Base-by-base conservation (phyloP, 2,329 filamentous ascomycete species). In the Cladosporium colombiae region DNA sequence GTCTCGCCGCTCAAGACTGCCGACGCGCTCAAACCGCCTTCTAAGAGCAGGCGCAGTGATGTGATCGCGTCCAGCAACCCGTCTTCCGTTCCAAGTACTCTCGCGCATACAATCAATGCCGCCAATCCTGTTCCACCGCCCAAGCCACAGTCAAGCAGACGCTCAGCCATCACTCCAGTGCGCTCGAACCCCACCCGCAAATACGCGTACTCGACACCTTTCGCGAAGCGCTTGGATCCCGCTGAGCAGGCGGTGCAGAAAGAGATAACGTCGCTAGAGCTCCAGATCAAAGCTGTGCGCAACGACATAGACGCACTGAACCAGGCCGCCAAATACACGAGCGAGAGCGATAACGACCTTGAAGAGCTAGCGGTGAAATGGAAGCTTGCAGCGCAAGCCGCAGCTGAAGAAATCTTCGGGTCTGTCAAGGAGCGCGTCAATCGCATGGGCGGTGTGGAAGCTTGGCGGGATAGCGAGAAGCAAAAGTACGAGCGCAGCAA, bases 361-460 rank as follows among this genome's bases (percentile, higher is more conserved):
- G 77, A 83, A 50, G 77, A 74, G 0, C 72, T 91, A 69, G 83
- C 86, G 50, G 74, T 74, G 3, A 89, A 85, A 74, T 92, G 90
- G 90, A 85, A 81, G 56, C 76, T 73, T 0, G 85, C 86, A 21
- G 86, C 85, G 66, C 82, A 88, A 68, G 78, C 82, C 59, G 89
- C 88, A 7, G 89, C 89, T 1, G 89, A 92, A 70, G 88, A 90
- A 71, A 78, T 91, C 13, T 91, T 89, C 74, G 81, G 78, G 27
- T 78, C 81, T 23, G 86, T 89, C 25, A 83, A 83, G 68, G 86
- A 88, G 74, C 78, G 86, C 63, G 82, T 90, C 40, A 81, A 86
- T 71, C 79, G 84, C 70, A 88, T 89, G 84, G 88, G 88, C 23
- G 88, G 88, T 1, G 81, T 89, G 49, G 77, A 79, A 40, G 86